A percentile compares a stretch with the other conserved stretches of the same genome.
Conservation (phyloP, 1,139 yeast genomes). For the Petasospora fabianii region DNA sequence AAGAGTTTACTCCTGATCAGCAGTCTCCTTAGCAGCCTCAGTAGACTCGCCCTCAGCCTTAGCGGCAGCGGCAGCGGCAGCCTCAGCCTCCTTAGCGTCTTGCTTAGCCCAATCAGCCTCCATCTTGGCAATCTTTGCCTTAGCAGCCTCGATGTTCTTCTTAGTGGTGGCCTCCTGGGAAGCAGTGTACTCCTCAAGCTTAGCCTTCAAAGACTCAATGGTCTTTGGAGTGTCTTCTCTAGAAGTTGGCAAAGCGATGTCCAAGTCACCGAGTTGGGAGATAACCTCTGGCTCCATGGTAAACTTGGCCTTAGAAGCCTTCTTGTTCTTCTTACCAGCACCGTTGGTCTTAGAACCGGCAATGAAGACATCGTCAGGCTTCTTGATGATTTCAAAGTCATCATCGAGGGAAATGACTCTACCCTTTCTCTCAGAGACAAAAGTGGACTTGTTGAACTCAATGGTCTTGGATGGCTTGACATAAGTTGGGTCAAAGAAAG, state of each 20-base stretch:
- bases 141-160: conserved; percentile 68
- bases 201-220: conserved; percentile 65
- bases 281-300: conserved; percentile 79
- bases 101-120: conserved; percentile 38
- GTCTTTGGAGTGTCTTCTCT: conserved; percentile 70
- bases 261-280: conserved; percentile 72
- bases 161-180: conserved; percentile 83
- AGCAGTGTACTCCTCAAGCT: conserved; percentile 63
- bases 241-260: conserved; percentile 76
- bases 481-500: conserved; percentile 75
- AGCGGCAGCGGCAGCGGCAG: conserved; percentile 8
- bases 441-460: conserved; percentile 30
- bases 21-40: conserved; percentile 8
- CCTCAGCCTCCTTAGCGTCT: conserved; percentile 28
- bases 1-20: conserved; percentile 8
- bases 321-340: conserved; percentile 42
- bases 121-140: conserved; percentile 69
- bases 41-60: conserved; percentile 12
- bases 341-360: conserved; percentile 48
- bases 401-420: conserved; percentile 57
- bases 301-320: conserved; percentile 51
- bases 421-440: conserved; percentile 31
- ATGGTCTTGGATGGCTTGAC: conserved; percentile 47
- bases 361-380: conserved; percentile 54
- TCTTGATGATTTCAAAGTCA: conserved; percentile 62